These are phyloP conservation scores for Termitomyces sp. DNA, from an alignment of 768 basidiomycete genomes.

Conservation along the genomic window DNA sequence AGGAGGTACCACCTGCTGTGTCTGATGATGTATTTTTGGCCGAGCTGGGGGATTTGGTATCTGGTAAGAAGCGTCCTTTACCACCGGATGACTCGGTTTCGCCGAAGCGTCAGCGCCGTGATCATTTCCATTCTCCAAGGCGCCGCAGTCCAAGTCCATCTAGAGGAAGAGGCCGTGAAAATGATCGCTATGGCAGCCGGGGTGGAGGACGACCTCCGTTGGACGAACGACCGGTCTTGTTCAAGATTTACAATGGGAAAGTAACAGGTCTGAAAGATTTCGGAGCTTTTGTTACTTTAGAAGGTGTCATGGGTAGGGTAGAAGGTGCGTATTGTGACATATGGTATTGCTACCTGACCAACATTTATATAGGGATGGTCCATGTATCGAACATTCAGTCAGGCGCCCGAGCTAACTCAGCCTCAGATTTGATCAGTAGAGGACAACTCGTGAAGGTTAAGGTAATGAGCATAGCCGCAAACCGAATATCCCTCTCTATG, in stretches of 20 bases:
- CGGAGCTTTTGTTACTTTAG: slow-evolving; percentile 88
- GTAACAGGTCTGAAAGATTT: slow-evolving; percentile 89
- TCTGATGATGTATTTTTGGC: slow-evolving; percentile 79
- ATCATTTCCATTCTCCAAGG: slow-evolving; percentile 42
- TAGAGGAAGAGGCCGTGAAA: slow-evolving; percentile 43
- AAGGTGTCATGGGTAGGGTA: slow-evolving; percentile 78
- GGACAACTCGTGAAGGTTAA: slow-evolving; percentile 91
- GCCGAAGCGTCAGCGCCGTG: slow-evolving; percentile 57
- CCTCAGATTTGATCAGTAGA: slow-evolving; percentile 80
- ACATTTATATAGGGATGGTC: slow-evolving; percentile 71
- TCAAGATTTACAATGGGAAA: slow-evolving; percentile 91
- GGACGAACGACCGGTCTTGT: slow-evolving; percentile 84
- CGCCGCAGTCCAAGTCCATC: slow-evolving; percentile 56
- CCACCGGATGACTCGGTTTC: slow-evolving; percentile 39
- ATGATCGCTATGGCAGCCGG: slow-evolving; percentile 27
- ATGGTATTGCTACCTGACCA: slow-evolving; percentile 5
- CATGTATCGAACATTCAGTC: slow-evolving; percentile 91
- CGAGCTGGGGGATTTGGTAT: slow-evolving; percentile 88
- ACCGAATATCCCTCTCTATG: slow-evolving; percentile 84
- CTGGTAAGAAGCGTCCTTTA: slow-evolving; percentile 55
- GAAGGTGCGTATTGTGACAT: slow-evolving; percentile 61
- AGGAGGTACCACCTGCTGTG: slow-evolving; percentile 53
- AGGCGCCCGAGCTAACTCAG: slow-evolving; percentile 80
- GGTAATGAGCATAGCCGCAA: slow-evolving; percentile 89
- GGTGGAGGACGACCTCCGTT: slow-evolving; percentile 32